Conservation (phyloP, 306 rosid genomes). For the Nissolia schottii region DNA sequence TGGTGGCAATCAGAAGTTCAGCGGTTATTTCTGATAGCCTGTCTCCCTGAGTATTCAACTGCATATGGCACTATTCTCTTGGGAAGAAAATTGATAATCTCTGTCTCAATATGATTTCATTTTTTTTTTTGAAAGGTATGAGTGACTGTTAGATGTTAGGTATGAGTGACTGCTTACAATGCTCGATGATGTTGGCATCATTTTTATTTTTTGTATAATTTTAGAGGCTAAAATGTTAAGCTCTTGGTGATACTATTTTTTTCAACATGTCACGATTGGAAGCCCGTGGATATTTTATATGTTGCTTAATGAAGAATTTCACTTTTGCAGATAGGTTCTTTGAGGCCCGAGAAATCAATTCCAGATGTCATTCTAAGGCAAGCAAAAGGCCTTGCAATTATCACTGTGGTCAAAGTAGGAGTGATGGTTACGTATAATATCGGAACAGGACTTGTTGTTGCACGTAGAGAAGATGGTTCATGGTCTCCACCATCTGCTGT, state of each 20-base stretch:
- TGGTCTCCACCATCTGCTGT: conserved; percentile 99
- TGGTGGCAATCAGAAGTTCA: neutral
- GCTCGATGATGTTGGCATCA: neutral
- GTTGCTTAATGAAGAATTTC: conserved; percentile 17
- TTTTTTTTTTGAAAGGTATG: neutral
- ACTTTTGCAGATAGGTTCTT: conserved; percentile 50
- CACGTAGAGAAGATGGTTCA: conserved; percentile 91
- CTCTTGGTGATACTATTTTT: conserved; percentile 7
- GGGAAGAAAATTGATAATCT: neutral
- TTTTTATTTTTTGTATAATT: no score
- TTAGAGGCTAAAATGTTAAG: neutral
- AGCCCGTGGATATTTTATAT: neutral
- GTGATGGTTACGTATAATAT: conserved; percentile 79
- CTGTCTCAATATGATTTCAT: neutral
- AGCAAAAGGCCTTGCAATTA: conserved; percentile 95
- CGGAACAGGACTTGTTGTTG: conserved; percentile 93
- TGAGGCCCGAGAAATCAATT: conserved; percentile 79
- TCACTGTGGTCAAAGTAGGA: conserved; percentile 85
- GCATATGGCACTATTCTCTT: neutral
- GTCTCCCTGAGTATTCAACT: neutral
- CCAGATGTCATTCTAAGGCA: conserved; percentile 77
- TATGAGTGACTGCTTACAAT: neutral
- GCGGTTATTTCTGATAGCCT: neutral
- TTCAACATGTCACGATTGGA: neutral
- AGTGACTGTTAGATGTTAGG: neutral